Conservation (phyloP, 306 rosid species). For the Ammopiptanthus mongolicus region DNA sequence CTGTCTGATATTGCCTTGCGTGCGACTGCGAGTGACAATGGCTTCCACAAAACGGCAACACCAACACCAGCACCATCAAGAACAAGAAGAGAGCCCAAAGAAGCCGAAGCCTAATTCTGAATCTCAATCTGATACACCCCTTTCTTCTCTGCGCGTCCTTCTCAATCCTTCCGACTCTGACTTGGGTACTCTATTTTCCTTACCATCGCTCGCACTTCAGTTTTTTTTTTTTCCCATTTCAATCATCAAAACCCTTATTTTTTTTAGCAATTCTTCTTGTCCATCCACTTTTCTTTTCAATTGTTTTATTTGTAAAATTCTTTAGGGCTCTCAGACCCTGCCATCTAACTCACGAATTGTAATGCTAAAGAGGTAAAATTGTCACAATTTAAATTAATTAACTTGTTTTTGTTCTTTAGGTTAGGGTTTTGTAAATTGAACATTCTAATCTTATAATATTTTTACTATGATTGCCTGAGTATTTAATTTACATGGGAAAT, state of each 20-base stretch:
- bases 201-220: not conserved
- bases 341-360: too few relatives aligned
- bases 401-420: not conserved
- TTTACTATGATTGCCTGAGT: not conserved
- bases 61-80: not conserved
- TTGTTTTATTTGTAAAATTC: not conserved
- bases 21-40: too few relatives aligned
- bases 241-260: not conserved
- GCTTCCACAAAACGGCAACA: slow-evolving; percentile 12
- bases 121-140: not conserved
- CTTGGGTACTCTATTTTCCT: slow-evolving; percentile 14
- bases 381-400: not conserved
- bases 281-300: not conserved
- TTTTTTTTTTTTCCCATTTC: not conserved
- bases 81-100: not conserved
- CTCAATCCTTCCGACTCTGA: slow-evolving; percentile 34
- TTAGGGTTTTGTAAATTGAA: not conserved
- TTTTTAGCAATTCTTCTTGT: not conserved
- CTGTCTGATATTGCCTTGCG: too few relatives aligned
- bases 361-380: not conserved
- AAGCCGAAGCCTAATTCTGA: not conserved
- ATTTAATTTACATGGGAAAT: not conserved
- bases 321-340: too few relatives aligned
- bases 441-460: not conserved
- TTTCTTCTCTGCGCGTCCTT: not conserved